Percentiles rank a stretch among this genome's conserved stretches.
Evolutionary conservation across 1,284 basidiomycete genomes (phyloP).

Genomic region (Psilocybe mexicana): DNA sequence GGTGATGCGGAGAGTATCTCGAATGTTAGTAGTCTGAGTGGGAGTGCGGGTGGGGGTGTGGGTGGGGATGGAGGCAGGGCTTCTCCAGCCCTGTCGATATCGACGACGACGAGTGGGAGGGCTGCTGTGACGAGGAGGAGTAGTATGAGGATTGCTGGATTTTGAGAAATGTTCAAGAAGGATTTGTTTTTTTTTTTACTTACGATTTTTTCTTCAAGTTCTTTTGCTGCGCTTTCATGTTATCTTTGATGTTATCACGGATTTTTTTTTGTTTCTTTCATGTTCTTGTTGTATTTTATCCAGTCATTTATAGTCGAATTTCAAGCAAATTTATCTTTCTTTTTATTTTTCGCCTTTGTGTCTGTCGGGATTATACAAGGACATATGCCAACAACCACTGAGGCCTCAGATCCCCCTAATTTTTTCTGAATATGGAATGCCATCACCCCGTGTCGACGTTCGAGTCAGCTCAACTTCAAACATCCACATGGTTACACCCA

Average conservation of each 20-base stretch:
- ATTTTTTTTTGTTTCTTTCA: background rate
- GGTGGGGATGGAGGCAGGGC: background rate
- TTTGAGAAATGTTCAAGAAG: conserved; percentile 10
- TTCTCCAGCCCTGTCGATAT: too few species aligned
- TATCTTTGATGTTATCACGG: background rate
- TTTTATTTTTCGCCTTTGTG: too few species aligned
- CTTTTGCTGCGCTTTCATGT: background rate
- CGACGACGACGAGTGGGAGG: too few species aligned
- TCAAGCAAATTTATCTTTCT: background rate
- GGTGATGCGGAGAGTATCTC: conserved; percentile 8
- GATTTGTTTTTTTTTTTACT: background rate
- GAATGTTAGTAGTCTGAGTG: conserved; percentile 4
- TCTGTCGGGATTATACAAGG: too few species aligned
- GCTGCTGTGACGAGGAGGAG: conserved; percentile 10
- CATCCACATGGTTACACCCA: too few species aligned
- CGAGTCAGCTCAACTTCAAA: too few species aligned
- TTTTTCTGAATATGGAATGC: too few species aligned
- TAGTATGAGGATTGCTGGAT: conserved; percentile 28
- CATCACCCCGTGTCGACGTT: too few species aligned
- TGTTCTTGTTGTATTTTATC: background rate
- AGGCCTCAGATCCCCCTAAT: too few species aligned
- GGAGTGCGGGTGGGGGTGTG: background rate
- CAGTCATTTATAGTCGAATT: background rate
- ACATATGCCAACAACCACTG: too few species aligned
- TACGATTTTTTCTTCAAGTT: background rate